Evolutionary conservation across 1,139 yeast genomes (phyloP).

Genomic region (Yamadazyma oceani): DNA sequence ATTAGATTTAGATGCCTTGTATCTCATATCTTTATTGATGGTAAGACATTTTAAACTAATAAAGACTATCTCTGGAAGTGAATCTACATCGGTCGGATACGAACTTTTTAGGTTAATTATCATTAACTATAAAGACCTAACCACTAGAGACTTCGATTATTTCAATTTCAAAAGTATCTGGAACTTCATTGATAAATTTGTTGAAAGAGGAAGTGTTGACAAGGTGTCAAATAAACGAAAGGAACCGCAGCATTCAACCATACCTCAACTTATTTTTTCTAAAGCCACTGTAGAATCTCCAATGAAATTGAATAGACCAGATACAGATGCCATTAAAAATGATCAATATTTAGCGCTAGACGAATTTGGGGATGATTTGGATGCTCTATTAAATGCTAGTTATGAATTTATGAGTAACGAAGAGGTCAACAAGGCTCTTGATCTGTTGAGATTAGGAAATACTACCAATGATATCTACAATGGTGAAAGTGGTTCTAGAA

Average conservation of each 20-base stretch:
- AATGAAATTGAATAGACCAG: slow-evolving; percentile 29
- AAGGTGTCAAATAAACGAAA: slow-evolving; percentile 5
- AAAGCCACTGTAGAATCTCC: slow-evolving; percentile 39
- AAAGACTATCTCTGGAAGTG: slow-evolving; percentile 34
- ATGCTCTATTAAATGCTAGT: slow-evolving; percentile 17
- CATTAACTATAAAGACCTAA: slow-evolving; percentile 35
- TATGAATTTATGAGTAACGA: slow-evolving; percentile 13
- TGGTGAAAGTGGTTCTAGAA: slow-evolving; percentile 10
- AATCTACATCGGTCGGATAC: slow-evolving; percentile 30
- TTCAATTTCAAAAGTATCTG: slow-evolving; percentile 36
- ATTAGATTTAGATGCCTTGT: slow-evolving; percentile 41
- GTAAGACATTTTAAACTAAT: slow-evolving; percentile 39
- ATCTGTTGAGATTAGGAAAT: slow-evolving; percentile 10
- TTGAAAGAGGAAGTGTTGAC: slow-evolving; percentile 20
- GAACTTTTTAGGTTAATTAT: slow-evolving; percentile 38
- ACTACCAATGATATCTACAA: slow-evolving; percentile 5
- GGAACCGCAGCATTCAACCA: slow-evolving; percentile 9
- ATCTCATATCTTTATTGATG: slow-evolving; percentile 34
- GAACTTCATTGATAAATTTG: slow-evolving; percentile 35
- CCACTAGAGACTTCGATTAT: slow-evolving; percentile 32
- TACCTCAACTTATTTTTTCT: slow-evolving; percentile 18
- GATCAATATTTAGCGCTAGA: slow-evolving; percentile 24
- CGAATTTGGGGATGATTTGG: slow-evolving; percentile 31
- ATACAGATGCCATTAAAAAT: slow-evolving; percentile 15
- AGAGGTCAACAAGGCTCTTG: slow-evolving; percentile 7